Percentiles rank a stretch among this genome's conserved stretches.
These are phyloP conservation scores for Pelargonium myrrhifolium DNA, from an alignment of 441 rosid genomes.

Conservation along the genomic window DNA sequence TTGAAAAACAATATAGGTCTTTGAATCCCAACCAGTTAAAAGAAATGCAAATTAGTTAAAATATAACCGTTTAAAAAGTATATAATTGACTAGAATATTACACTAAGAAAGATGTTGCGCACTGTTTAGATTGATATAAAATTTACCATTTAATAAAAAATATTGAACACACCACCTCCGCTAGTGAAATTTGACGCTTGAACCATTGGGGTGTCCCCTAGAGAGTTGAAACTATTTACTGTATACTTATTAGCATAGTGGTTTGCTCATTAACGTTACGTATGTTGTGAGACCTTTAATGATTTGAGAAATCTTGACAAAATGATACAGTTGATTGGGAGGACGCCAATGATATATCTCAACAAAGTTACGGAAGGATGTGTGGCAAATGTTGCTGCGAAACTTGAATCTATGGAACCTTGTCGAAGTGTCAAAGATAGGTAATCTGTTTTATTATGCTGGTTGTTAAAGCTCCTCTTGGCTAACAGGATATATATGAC, in stretches of 20 bases:
- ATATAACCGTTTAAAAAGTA: no score
- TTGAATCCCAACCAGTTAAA: no score
- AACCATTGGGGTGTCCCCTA: no score
- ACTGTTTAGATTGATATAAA: no score
- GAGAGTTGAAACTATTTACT: not conserved
- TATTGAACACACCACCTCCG: no score
- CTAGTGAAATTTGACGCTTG: no score
- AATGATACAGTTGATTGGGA: slow-evolving; percentile 70
- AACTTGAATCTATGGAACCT: slow-evolving; percentile 94
- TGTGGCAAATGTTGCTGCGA: slow-evolving; percentile 77
- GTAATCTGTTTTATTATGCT: slow-evolving; percentile 24
- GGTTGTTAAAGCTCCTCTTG: not conserved
- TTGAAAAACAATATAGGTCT: no score
- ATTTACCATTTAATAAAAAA: no score
- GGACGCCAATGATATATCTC: slow-evolving; percentile 88
- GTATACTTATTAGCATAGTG: not conserved
- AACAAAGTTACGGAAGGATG: slow-evolving; percentile 72
- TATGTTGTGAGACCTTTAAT: slow-evolving; percentile 19
- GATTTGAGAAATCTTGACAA: slow-evolving; percentile 28
- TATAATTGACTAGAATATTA: no score
- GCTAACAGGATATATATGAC: not conserved
- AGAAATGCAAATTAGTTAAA: no score
- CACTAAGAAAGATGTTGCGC: no score
- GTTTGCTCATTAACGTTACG: not conserved
- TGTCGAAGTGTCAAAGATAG: slow-evolving; percentile 89